Evolutionary conservation across 176 grass and related monocot species (phyloP).

Genomic region (Sorghum bicolor): Sorghum_bicolor_NCBIv3 NC_012872.2:19277001-19277500

Average conservation of each 20-base stretch:
- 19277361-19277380: background rate
- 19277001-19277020: conserved; percentile 38
- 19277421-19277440: background rate
- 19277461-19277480: background rate
- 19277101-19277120: background rate
- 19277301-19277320: background rate
- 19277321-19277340: background rate
- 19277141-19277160: background rate
- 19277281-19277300: background rate
- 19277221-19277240: background rate
- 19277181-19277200: background rate
- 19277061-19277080: background rate
- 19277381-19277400: background rate
- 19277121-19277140: background rate
- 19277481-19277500: background rate
- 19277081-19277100: background rate
- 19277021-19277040: background rate
- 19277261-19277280: background rate
- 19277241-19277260: background rate
- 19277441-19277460: background rate
- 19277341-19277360: background rate
- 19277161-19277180: background rate
- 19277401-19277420: conserved; percentile 4
- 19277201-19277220: background rate
- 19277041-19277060: conserved; percentile 36